Evolutionary conservation across 2,329 filamentous ascomycete species (phyloP).

Genomic region (Ascochyta lentis): DNA sequence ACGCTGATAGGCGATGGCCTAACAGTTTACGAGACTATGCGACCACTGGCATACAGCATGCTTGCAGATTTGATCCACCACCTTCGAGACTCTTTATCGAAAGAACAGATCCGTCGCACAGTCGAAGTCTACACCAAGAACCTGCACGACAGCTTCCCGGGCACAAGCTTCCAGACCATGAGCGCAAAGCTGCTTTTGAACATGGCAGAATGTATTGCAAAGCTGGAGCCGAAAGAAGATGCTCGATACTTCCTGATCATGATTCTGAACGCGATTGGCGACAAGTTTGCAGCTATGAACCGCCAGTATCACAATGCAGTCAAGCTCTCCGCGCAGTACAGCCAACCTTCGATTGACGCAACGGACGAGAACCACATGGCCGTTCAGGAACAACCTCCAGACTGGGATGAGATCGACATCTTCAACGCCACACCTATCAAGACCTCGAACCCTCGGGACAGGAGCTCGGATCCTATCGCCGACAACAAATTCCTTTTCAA

Average conservation of each 20-base stretch:
- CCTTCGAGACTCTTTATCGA: slow-evolving; percentile 84
- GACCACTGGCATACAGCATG: slow-evolving; percentile 97
- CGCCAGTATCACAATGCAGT: slow-evolving; percentile 93
- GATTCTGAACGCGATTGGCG: slow-evolving; percentile 96
- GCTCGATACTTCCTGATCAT: slow-evolving; percentile 95
- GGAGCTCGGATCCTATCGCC: slow-evolving; percentile 85
- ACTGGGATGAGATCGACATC: slow-evolving; percentile 98
- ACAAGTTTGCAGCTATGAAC: slow-evolving; percentile 99
- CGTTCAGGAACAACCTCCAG: slow-evolving; percentile 78
- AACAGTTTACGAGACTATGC: slow-evolving; percentile 95
- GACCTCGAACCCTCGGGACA: slow-evolving; percentile 86
- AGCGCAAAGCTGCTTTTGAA: slow-evolving; percentile 96
- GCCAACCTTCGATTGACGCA: slow-evolving; percentile 68
- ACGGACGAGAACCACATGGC: slow-evolving; percentile 81
- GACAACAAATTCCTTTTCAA: slow-evolving; percentile 99
- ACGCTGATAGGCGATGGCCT: slow-evolving; percentile 94
- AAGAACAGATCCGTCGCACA: slow-evolving; percentile 92
- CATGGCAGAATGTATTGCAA: slow-evolving; percentile 97
- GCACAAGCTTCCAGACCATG: slow-evolving; percentile 99
- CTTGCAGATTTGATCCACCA: slow-evolving; percentile 97
- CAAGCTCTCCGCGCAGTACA: slow-evolving; percentile 83
- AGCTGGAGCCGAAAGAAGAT: slow-evolving; percentile 89
- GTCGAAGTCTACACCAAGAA: slow-evolving; percentile 98
- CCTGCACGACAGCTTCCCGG: slow-evolving; percentile 92
- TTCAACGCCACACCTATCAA: slow-evolving; percentile 97